Conservation (phyloP, 352 stramenopile species). For the Phytophthora pistaciae region DNA sequence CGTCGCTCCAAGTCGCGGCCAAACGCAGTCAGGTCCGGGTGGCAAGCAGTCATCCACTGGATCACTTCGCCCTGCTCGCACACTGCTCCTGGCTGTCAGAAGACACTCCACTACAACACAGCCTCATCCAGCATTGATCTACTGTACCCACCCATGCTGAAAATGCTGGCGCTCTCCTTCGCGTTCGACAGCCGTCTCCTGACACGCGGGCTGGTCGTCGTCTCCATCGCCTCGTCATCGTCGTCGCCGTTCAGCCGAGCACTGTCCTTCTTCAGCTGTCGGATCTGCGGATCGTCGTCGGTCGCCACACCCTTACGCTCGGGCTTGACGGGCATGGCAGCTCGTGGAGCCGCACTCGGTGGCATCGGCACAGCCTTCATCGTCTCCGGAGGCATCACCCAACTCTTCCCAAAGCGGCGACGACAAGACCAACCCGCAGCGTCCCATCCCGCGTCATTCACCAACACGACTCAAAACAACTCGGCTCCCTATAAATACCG, state of each 20-base stretch:
- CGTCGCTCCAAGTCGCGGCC: constrained; percentile 65
- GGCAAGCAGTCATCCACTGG: constrained; percentile 87
- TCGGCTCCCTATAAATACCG: constrained; percentile 10
- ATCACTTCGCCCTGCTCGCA: constrained; percentile 84
- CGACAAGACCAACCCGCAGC: background rate
- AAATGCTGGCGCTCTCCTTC: constrained; percentile 82
- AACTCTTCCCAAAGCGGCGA: background rate
- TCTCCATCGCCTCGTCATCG: constrained; percentile 24
- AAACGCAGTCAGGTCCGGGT: constrained; percentile 70
- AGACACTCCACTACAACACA: background rate
- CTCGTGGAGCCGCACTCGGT: background rate
- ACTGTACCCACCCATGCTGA: constrained; percentile 58
- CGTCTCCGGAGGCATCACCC: constrained; percentile 18
- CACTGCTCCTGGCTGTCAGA: constrained; percentile 39
- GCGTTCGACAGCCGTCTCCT: constrained; percentile 76
- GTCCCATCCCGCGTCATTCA: background rate
- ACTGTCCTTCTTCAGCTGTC: constrained; percentile 23
- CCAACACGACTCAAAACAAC: constrained; percentile 12
- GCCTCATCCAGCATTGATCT: background rate
- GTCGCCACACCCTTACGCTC: constrained; percentile 8
- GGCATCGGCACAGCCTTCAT: constrained; percentile 25
- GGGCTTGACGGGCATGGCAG: constrained; percentile 23
- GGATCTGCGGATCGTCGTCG: constrained; percentile 31
- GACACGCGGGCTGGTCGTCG: constrained; percentile 62
- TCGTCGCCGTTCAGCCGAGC: constrained; percentile 9